These are phyloP conservation scores for Calonectria naviculata DNA, from an alignment of 2,329 filamentous ascomycete genomes.

Conservation along the genomic window DNA sequence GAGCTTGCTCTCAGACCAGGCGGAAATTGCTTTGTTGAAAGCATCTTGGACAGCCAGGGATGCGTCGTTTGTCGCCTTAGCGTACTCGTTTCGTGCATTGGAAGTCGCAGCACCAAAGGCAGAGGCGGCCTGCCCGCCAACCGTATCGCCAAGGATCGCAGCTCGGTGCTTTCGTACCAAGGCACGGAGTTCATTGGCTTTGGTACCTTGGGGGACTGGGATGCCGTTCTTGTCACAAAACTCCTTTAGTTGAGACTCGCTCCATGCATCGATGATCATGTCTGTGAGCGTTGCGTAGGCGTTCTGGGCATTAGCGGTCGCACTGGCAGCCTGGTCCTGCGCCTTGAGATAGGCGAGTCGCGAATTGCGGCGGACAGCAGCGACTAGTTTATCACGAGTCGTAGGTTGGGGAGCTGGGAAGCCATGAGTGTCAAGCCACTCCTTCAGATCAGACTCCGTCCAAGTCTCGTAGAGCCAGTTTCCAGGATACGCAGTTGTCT, in stretches of 20 bases:
- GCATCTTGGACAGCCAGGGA: constrained; percentile 71
- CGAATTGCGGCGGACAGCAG: constrained; percentile 90
- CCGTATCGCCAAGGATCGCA: constrained; percentile 74
- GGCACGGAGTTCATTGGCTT: constrained; percentile 88
- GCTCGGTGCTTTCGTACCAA: constrained; percentile 90
- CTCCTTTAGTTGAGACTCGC: constrained; percentile 88
- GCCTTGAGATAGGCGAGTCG: constrained; percentile 79
- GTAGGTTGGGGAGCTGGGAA: constrained; percentile 87
- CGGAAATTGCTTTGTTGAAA: constrained; percentile 70
- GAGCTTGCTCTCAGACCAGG: constrained; percentile 81
- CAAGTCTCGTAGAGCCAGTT: constrained; percentile 94
- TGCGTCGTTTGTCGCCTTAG: constrained; percentile 78
- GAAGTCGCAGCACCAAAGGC: constrained; percentile 79
- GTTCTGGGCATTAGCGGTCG: constrained; percentile 72
- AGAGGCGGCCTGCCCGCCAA: constrained; percentile 66
- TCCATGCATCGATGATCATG: constrained; percentile 89
- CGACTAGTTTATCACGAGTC: constrained; percentile 87
- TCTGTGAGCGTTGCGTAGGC: constrained; percentile 83
- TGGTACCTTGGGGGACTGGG: constrained; percentile 88
- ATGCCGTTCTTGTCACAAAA: constrained; percentile 94
- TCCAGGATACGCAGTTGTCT: constrained; percentile 88
- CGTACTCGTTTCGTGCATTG: constrained; percentile 80
- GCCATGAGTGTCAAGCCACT: constrained; percentile 91
- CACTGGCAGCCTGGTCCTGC: constrained; percentile 69
- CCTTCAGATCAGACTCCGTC: constrained; percentile 93